Base-by-base conservation (phyloP, 2,329 filamentous ascomycete genomes). In the Xylaria sp. region DNA sequence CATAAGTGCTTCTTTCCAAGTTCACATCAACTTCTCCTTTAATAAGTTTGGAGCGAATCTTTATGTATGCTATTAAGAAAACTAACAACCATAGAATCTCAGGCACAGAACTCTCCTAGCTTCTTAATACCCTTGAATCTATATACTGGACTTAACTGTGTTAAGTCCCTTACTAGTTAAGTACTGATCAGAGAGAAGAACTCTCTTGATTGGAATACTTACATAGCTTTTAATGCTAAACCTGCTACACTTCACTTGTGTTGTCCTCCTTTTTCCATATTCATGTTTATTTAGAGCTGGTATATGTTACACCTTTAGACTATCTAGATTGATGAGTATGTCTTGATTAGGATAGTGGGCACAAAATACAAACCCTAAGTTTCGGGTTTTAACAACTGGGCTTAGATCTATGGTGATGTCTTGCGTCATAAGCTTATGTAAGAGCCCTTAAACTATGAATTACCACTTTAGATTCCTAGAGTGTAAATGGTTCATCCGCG, bases 401-500 rank as follows among this genome's bases (percentile, higher is more conserved):
- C 17, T 47, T 5, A 19, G n/a, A 19, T 47, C 5, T 3, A 21
- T 14, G 24, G 30, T 27, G 30, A 34, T 58, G 39, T 24, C 11
- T 63, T 64, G 56, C 50, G 56, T 64, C 61, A 64, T 64, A 64
- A 64, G 51, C 61, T 68, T 68, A 68, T 61, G 50, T 68, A 64
- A 68, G 65, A 55, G 24, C 1, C n/a, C n/a, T 45, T 6, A 9
- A 21, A 19, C 34, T 1, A 54, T n/a, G 32, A 45, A 30, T 8
- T 36, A 24, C 24, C 12, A 32, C 24, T 21, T 19, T 19, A 19
- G 21, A 50, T 32, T 24, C 30, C n/a, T 19, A n/a, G 27, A 17
- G 14, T 45, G 24, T 5, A 58, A 50, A 39, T 50, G 17, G 34
- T 39, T n/a, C 11, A 67, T 68, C 61, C 53, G 53, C 57, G 61